A percentile compares a stretch with the other conserved stretches of the same genome.
phyloP scores from a whole-genome alignment of 129 eudicot genomes.

The Flaveria linearis region DNA sequence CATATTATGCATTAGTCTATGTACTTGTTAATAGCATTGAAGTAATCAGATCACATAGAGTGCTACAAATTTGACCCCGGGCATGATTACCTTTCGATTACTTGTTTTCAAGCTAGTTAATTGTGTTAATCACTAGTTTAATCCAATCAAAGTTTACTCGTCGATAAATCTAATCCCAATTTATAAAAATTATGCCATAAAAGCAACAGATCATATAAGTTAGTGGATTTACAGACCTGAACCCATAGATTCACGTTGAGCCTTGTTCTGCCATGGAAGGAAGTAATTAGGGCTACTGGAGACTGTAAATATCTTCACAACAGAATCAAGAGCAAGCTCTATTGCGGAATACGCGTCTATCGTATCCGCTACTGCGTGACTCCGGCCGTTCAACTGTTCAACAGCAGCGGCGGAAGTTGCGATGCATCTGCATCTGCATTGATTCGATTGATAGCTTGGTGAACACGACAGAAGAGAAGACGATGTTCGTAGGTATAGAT shows the following conservation, averaged over 20 bases:
- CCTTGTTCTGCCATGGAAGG: constrained; percentile 90
- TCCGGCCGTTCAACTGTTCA: constrained; percentile 29
- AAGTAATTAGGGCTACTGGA: constrained; percentile 85
- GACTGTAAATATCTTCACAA: constrained; percentile 85
- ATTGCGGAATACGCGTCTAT: constrained; percentile 63
- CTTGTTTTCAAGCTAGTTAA: too few species aligned
- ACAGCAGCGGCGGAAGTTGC: constrained; percentile 35
- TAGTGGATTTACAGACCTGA: constrained; percentile 49
- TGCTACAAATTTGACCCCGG: too few species aligned
- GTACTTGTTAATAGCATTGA: too few species aligned
- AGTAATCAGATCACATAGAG: too few species aligned
- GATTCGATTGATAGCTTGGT: constrained; percentile 18
- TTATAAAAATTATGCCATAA: constrained; percentile 9
- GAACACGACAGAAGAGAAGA: constrained; percentile 12
- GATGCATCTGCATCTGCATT: constrained; percentile 23
- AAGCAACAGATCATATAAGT: not conserved
- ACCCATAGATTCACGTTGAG: constrained; percentile 88
- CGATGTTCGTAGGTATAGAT: constrained; percentile 17
- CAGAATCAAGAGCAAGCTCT: constrained; percentile 89
- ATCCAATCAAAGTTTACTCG: not conserved
- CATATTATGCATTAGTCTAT: too few species aligned
- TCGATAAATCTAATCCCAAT: not conserved
- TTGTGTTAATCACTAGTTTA: too few species aligned
- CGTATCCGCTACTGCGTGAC: constrained; percentile 26
- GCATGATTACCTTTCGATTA: too few species aligned